A percentile compares a stretch with the other conserved stretches of the same genome.
Evolutionary conservation across 345 rosid genomes (phyloP).

Genomic region (Dovyalis caffra): DNA sequence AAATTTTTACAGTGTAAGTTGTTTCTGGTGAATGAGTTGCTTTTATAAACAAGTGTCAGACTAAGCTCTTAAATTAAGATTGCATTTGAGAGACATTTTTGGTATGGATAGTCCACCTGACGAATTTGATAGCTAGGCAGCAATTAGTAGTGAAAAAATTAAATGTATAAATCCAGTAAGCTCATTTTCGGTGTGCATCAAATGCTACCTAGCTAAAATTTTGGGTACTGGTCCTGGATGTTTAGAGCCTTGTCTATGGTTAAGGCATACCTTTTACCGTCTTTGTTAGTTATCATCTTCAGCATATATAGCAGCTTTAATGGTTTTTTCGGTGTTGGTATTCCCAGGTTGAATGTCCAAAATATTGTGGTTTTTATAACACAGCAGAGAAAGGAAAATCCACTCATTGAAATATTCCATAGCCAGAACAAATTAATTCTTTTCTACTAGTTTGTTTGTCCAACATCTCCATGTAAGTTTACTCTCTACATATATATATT

Average conservation of each 20-base stretch:
- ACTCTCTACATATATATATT: no score
- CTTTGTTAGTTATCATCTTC: neutral
- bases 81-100: neutral
- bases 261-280: neutral
- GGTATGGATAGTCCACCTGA: neutral
- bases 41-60: neutral
- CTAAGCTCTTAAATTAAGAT: neutral
- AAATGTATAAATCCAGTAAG: no score
- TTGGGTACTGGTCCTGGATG: neutral
- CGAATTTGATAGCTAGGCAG: no score
- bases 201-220: neutral
- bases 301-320: neutral
- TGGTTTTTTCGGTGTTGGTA: conserved; percentile 15
- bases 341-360: conserved; percentile 94
- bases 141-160: no score
- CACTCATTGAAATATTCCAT: conserved; percentile 86
- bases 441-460: no score
- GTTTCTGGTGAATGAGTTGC: conserved; percentile 8
- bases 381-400: conserved; percentile 84
- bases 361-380: conserved; percentile 91
- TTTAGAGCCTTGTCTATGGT: neutral
- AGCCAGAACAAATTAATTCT: no score
- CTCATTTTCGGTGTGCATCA: neutral
- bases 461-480: no score
- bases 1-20: conserved; percentile 78